Evolutionary conservation across 148 eudicot genomes (phyloP), one percentile per base, ranked within the genome.

Genomic region (Camellia japonica): DNA sequence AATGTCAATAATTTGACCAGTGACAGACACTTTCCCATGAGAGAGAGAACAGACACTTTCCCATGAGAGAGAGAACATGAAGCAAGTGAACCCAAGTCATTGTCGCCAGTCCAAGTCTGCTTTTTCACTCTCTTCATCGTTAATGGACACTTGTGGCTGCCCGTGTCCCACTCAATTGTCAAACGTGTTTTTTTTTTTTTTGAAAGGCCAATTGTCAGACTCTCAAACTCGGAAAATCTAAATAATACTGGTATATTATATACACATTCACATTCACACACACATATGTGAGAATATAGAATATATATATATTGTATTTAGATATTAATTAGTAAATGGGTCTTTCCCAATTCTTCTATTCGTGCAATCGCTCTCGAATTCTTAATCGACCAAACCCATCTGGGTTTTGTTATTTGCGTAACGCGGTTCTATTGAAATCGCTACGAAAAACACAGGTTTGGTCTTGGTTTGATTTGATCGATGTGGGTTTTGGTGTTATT

Each of bases 331-430:
- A 30, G 38, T 30, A 60, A 52, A 70, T 79, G 75, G 76, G 76
- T 60, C 67, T 71, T 79, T 19, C 43, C 19, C 81, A 79, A 19
- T 58, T 58, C 52, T 58, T 58, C 52, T 11, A 20, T 38, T 47
- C 81, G 12, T 43, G 16, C 55, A 18, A 55, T 56, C 18, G 75
- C 44, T 56, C 19, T 41, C 12, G 71, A 16, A 9, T 68, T 78
- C 67, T 69, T 58, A 12, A 20, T 20, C 51, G 13, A 14, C 46
- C 52, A 20, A 20, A 71, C 58, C 81, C 18, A 79, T 54, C 59
- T 70, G 30, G 81, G 63, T 52, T 71, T 71, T 71, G 23, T 15
- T 30, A 15, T 71, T 5, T 51, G 23, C 2, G 19, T 60, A 7
- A 60, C 64, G n/a, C 64, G 64, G 64, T 60, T 60, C 64, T 19